A percentile compares a stretch with the other conserved stretches of the same genome.
Conservation (phyloP, 2,329 filamentous ascomycete species). For the Rosellinia necatrix region DNA sequence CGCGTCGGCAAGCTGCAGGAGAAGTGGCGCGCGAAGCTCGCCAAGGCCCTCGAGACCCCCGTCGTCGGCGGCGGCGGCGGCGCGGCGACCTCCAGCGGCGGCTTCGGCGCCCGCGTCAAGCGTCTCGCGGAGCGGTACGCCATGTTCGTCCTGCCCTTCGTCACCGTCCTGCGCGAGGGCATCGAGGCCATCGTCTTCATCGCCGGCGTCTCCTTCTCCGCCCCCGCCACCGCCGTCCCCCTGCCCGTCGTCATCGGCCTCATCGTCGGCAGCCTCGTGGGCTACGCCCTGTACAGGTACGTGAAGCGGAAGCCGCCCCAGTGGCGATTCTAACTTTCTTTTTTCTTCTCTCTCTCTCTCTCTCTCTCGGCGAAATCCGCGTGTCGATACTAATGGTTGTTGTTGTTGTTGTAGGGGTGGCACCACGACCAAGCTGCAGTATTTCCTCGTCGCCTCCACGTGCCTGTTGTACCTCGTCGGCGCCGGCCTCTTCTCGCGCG, state of each 20-base stretch:
- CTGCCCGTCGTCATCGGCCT: conserved; percentile 76
- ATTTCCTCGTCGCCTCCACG: conserved; percentile 81
- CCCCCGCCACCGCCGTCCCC: conserved; percentile 77
- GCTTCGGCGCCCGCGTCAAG: too few relatives aligned
- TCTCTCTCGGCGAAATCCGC: too few relatives aligned
- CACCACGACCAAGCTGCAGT: conserved; percentile 68
- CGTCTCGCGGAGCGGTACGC: conserved; percentile 75
- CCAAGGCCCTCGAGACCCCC: conserved; percentile 65
- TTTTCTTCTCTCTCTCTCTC: too few relatives aligned
- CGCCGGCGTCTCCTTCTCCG: conserved; percentile 77
- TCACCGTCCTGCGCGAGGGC: conserved; percentile 85
- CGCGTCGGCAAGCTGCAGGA: conserved; percentile 82
- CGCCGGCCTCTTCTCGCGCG: conserved; percentile 78
- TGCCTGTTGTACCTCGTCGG: conserved; percentile 85
- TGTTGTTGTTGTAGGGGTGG: conserved; percentile 53
- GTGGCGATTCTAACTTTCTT: too few relatives aligned
- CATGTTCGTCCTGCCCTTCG: conserved; percentile 85
- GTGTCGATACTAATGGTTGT: background rate
- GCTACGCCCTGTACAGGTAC: conserved; percentile 79
- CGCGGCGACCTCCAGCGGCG: too few relatives aligned
- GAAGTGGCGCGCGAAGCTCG: conserved; percentile 86
- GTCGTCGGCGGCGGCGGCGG: too few relatives aligned
- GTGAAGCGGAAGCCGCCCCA: conserved; percentile 42
- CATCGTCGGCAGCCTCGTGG: conserved; percentile 66
- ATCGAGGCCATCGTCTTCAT: conserved; percentile 87